Base-by-base conservation (phyloP, 768 basidiomycete species). In the Lentinula boryana region DNA sequence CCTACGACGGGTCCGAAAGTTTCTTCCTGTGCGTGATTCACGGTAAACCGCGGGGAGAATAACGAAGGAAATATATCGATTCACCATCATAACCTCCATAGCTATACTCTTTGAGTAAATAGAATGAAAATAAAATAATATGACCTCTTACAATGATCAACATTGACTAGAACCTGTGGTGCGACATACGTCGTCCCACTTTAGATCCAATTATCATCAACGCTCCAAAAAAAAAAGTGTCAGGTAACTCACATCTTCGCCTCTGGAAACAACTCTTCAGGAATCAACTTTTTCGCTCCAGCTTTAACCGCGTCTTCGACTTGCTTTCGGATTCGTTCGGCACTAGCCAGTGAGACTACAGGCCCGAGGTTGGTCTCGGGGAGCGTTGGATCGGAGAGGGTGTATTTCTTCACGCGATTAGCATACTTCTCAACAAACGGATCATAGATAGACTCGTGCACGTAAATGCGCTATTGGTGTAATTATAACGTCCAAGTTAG, bases 1-100 rank as follows among this genome's bases (percentile, higher is more conserved):
- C 95, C 95, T 32, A 98, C 78, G 5, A 97, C 82, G 0, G 97
- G 97, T 0, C 97, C 97, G 64, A 98, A 98, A 0, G 92, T 93
- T 74, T 95, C 91, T 72, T 89, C 87, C 87, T 90, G 62, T 21
- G 18, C 13, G 23, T 33, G n/a, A 13, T 3, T 40, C 2, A 43
- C 13, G 36, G 7, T 5, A 38, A 5, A 27, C 27, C 36, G 13
- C 36, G 2, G 9, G 2, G 36, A 38, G 7, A 13, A 38, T 8
- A 38, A 38, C 9, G 36, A 38, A 38, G 9, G 36, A 5, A 38
- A 38, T 38, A 6, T 16, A n/a, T 5, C 2, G 15, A 27, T 21
- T 16, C 65, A 88, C 95, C 78, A 74, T 92, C 95, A 98, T 97
- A 35, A 97, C 77, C 27, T 93, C 89, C 95, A 98, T 97, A 15